A percentile compares a stretch with the other conserved stretches of the same genome.
phyloP scores from a whole-genome alignment of 1,139 yeast species.

The Yamadazyma atlantica region DNA sequence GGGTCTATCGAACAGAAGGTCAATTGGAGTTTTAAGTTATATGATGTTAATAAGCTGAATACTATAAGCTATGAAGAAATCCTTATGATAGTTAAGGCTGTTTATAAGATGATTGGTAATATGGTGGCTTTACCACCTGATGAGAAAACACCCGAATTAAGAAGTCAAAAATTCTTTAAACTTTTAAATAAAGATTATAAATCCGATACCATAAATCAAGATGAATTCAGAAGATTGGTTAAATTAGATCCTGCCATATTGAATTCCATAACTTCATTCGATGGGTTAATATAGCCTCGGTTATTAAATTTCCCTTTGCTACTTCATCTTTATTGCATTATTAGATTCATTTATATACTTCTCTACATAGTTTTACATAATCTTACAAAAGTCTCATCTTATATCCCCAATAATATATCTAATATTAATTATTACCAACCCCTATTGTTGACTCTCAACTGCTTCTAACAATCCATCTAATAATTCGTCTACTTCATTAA shows the following conservation, averaged over 20 bases:
- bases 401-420: background rate
- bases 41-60: slow-evolving; percentile 82
- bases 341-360: background rate
- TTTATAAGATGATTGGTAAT: slow-evolving; percentile 93
- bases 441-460: slow-evolving; percentile 59
- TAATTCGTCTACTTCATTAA: slow-evolving; percentile 73
- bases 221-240: slow-evolving; percentile 81
- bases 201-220: slow-evolving; percentile 62
- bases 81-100: slow-evolving; percentile 75
- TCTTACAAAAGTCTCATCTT: background rate
- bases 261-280: slow-evolving; percentile 76
- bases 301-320: background rate
- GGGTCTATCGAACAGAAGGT: slow-evolving; percentile 87
- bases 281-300: slow-evolving; percentile 71
- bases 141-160: slow-evolving; percentile 86
- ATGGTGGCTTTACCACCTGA: slow-evolving; percentile 93
- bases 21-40: slow-evolving; percentile 82
- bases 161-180: slow-evolving; percentile 79
- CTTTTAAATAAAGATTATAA: slow-evolving; percentile 70
- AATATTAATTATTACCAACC: background rate
- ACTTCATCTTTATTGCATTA: slow-evolving; percentile 1
- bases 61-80: slow-evolving; percentile 73
- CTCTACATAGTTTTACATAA: slow-evolving; percentile 3
- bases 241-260: slow-evolving; percentile 81
- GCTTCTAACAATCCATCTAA: slow-evolving; percentile 86